Evolutionary conservation across 2,329 filamentous ascomycete genomes (phyloP), one percentile per base, ranked within the genome.

Genomic region (Pseudopithomyces chartarum): DNA sequence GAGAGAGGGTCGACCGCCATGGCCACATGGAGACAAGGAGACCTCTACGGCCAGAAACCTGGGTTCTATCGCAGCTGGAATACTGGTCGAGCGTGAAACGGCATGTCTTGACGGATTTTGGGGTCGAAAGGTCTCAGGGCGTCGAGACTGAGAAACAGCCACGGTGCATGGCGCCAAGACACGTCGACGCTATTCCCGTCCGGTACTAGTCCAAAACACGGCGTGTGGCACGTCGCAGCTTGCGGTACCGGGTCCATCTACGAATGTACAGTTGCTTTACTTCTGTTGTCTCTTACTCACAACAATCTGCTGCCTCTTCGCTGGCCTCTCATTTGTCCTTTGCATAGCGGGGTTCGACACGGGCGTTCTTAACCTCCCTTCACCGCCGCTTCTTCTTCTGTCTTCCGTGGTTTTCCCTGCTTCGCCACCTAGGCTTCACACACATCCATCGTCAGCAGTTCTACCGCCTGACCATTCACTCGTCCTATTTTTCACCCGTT

Each of bases 1-100:
- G 93, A 90, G 76, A 97, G 86, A 77, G 91, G 88, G 82, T 97
- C 94, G 79, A 90, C 84, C 80, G 86, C 89, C 92, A 96, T 96
- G 74, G 79, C 89, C 82, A 77, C 80, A 81, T 82, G 72, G 74
- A 59, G 62, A 61, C 42, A 49, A 46, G 45, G 23, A 53, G 62
- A 67, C 62, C 56, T 40, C 48, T n/a, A 29, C 49, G 65, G 63
- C 60, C 66, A 56, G 53, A 46, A 48, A 33, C 46, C 17, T 45
- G 46, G 36, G 38, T 29, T 58, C 51, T 63, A 65, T 60, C 47
- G 60, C 38, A 49, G 33, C 38, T 22, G 54, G 45, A 46, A 60
- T 13, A 45, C 39, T 48, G 55, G 52, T 45, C 36, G 52, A 58
- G 47, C 58, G 53, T 55, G 42, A 55, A 54, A 34, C 56, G 50